A percentile compares a stretch with the other conserved stretches of the same genome.
These are phyloP conservation scores for Chaetomium fimeti DNA, from an alignment of 495 filamentous ascomycete genomes.

Conservation along the genomic window DNA sequence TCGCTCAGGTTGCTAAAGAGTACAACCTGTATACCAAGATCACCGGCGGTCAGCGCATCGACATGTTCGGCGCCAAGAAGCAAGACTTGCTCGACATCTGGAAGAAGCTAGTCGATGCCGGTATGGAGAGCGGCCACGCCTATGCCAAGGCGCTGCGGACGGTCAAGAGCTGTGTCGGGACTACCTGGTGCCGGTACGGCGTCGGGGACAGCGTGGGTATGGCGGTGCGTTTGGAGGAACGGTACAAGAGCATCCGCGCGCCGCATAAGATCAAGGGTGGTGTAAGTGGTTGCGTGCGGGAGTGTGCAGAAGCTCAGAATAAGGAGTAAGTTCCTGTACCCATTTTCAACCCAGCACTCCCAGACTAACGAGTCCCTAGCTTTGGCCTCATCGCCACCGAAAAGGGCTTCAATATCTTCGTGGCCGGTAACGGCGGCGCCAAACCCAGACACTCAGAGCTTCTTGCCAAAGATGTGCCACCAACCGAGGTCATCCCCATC, in stretches of 20 bases:
- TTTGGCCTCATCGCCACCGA: slow-evolving; percentile 94
- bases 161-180: slow-evolving; percentile 93
- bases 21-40: slow-evolving; percentile 92
- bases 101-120: slow-evolving; percentile 77
- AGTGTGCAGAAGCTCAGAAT: slow-evolving; percentile 94
- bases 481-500: slow-evolving; percentile 80
- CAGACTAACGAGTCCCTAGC: slow-evolving; percentile 37
- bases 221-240: slow-evolving; percentile 87
- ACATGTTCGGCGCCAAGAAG: slow-evolving; percentile 93
- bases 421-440: slow-evolving; percentile 89
- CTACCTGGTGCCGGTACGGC: slow-evolving; percentile 92
- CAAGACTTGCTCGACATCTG: slow-evolving; percentile 90
- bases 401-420: slow-evolving; percentile 94
- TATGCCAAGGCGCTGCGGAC: slow-evolving; percentile 92
- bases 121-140: slow-evolving; percentile 94
- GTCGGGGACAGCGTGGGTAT: slow-evolving; percentile 96
- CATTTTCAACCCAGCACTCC: slow-evolving; percentile 14
- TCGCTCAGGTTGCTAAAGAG: slow-evolving; percentile 85
- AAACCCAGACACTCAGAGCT: slow-evolving; percentile 83
- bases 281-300: slow-evolving; percentile 87
- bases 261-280: slow-evolving; percentile 96
- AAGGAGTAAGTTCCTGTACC: slow-evolving; percentile 65
- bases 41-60: slow-evolving; percentile 91
- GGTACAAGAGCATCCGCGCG: slow-evolving; percentile 87
- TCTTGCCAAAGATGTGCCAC: slow-evolving; percentile 86